A percentile compares a stretch with the other conserved stretches of the same genome.
These are phyloP conservation scores for Bruguiera gymnorhiza DNA, from an alignment of 345 rosid genomes.

Conservation along the genomic window DNA sequence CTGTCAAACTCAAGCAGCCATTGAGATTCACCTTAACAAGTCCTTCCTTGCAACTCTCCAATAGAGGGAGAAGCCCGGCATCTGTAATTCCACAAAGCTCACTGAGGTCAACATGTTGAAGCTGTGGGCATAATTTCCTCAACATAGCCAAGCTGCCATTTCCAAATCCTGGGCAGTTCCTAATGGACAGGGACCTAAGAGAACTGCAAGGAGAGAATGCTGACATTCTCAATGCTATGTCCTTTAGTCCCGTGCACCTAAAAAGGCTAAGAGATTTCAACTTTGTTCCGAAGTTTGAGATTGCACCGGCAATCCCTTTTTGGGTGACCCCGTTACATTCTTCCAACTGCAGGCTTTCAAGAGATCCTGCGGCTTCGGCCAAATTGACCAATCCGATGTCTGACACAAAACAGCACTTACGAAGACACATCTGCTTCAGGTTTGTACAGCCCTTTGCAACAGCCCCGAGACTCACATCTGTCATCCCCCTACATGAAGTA, in stretches of 20 bases:
- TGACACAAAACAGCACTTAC: slow-evolving; percentile 57
- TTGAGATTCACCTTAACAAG: slow-evolving; percentile 72
- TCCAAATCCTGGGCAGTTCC: slow-evolving; percentile 68
- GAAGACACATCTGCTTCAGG: slow-evolving; percentile 66
- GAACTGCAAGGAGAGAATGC: slow-evolving; percentile 37
- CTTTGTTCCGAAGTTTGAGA: slow-evolving; percentile 45
- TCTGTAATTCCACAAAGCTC: slow-evolving; percentile 63
- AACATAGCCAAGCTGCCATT: slow-evolving; percentile 47
- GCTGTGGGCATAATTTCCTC: slow-evolving; percentile 62
- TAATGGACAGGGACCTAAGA: slow-evolving; percentile 48
- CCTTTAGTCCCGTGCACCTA: slow-evolving; percentile 68
- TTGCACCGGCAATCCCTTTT: slow-evolving; percentile 43
- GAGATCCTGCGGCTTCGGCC: slow-evolving; percentile 48
- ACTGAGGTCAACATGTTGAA: slow-evolving; percentile 57
- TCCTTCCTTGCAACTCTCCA: slow-evolving; percentile 52
- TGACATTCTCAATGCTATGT: slow-evolving; percentile 25
- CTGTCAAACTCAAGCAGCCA: slow-evolving; percentile 67
- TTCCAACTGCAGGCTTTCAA: slow-evolving; percentile 65
- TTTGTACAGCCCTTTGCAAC: slow-evolving; percentile 48
- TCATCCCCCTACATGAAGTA: slow-evolving; percentile 57
- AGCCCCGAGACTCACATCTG: slow-evolving; percentile 65
- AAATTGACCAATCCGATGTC: slow-evolving; percentile 55
- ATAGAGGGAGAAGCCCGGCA: slow-evolving; percentile 57
- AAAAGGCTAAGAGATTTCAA: slow-evolving; percentile 51
- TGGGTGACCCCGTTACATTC: slow-evolving; percentile 55